Evolutionary conservation across 2,329 filamentous ascomycete species (phyloP), one percentile per base, ranked within the genome.

Genomic region (Triangularia verruculosa): DNA sequence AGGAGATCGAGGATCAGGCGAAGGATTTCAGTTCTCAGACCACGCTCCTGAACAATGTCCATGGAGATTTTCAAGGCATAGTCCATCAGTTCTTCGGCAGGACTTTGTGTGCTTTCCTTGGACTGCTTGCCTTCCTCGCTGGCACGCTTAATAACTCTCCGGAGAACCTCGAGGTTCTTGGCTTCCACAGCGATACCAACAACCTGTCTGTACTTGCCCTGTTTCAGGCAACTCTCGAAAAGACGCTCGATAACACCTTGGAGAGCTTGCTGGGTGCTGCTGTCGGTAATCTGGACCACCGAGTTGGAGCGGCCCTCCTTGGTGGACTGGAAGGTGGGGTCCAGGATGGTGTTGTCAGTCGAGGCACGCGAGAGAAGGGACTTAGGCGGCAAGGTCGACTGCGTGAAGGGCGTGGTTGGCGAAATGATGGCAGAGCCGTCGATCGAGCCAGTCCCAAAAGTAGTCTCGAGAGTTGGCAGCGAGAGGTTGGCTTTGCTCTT

Each of bases 131-230:
- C 92, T 68, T 96, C 92, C 57, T 93, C 87, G 72, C 88, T 93
- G n/a, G 92, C 94, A 32, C 92, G 88, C 75, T 95, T 86, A 73
- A 99, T 97, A 43, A 95, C 91, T 64, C 89, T 85, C 66, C 91
- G 89, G 51, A 99, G 84, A 30, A 98, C 90, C 62, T 95, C 90
- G 17, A 98, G 83, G 73, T 95, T 96, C 75, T 93, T 92, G 65
- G 95, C 93, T 78, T 99, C 95, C 34, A 99, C 90, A 9, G 95
- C 93, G 70, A 99, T 97, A 62, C 95, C 95, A 52, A 99, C 92
- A 7, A 99, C 95, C 77, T 99, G 95, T 70, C 92, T 89, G 78
- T 97, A 99, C 67, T 92, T 89, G 67, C 91, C 92, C 71, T 93
- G 87, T 68, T 86, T 83, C 72, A 97, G 88, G 78, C 94, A 98